Evolutionary conservation across 768 basidiomycete genomes (phyloP), one percentile per base, ranked within the genome.

Genomic region (Rhodocollybia butyracea): DNA sequence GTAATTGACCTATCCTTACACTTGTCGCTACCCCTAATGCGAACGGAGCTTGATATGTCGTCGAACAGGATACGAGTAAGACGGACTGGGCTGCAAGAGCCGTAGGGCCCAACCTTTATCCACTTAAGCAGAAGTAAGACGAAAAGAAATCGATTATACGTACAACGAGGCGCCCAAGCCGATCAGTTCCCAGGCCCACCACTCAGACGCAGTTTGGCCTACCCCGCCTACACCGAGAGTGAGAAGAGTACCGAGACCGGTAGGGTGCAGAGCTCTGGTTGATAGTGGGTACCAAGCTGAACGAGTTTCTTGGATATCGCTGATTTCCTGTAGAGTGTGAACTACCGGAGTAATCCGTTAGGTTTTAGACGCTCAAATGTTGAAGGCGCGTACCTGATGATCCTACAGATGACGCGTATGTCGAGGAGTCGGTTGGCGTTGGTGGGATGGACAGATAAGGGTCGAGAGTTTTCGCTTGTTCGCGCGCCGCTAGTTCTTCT

Each of bases 161-260:
- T 60, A 78, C 73, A 78, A 59, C 60, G 76, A 76, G 3, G 81
- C 80, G 5, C 76, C 79, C 2, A 82, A 72, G 21, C 85, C 86
- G 29, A 90, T 70, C 5, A 93, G 78, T 70, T 96, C 94, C 96
- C 96, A 96, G 34, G 89, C 87, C 94, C 95, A 98, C 96, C 95
- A 98, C 69, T 97, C 96, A 3, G 83, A 85, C 1, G 91, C 91
- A 2, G 83, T 87, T 68, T 93, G 92, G 1, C 85, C 84, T 77
- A 91, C 83, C 6, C 96, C 94, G 11, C 89, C 89, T 2, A 95
- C 61, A 0, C 95, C 92, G 0, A 98, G 77, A 40, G 80, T 82
- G 5, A 87, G 75, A 39, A 97, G 69, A 8, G 88, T 70, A 1
- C 86, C 82, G n/a, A 93, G 77, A 53, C 77, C 79, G 3, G 80